phyloP scores from a whole-genome alignment of 331 rosid species.

The Malus hybrid region DNA sequence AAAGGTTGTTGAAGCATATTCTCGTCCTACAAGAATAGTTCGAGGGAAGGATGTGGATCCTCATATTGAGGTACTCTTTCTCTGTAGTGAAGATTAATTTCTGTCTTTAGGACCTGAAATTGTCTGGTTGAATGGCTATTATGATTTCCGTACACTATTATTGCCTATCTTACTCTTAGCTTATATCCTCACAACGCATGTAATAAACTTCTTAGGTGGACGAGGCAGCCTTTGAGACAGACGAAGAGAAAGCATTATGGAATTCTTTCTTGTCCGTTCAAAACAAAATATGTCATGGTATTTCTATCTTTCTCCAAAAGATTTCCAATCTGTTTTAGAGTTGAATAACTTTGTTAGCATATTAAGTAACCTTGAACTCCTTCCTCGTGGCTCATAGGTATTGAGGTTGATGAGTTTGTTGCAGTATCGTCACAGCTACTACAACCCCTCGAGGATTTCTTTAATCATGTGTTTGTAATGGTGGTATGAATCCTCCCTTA shows the following conservation, averaged over 20 bases:
- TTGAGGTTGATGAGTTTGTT: slow-evolving; percentile 57
- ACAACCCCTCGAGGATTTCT: slow-evolving; percentile 88
- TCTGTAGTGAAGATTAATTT: neutral
- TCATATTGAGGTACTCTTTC: slow-evolving; percentile 41
- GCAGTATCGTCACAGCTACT: slow-evolving; percentile 62
- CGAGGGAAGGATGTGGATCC: slow-evolving; percentile 69
- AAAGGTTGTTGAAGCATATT: slow-evolving; percentile 86
- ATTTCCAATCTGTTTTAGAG: neutral
- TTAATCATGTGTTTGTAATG: slow-evolving; percentile 78
- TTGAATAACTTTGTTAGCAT: neutral
- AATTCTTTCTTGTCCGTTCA: slow-evolving; percentile 49
- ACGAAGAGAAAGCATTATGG: slow-evolving; percentile 79
- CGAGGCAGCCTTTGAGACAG: slow-evolving; percentile 60
- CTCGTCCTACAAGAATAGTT: slow-evolving; percentile 93
- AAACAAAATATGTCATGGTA: slow-evolving; percentile 56
- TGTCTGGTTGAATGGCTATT: neutral
- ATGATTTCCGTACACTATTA: neutral
- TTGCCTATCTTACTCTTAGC: neutral
- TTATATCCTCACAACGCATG: slow-evolving; percentile 5
- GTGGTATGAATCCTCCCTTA: slow-evolving; percentile 59
- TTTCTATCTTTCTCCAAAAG: neutral
- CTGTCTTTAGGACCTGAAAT: neutral
- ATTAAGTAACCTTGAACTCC: neutral
- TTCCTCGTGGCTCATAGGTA: slow-evolving; percentile 30
- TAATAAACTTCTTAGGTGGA: slow-evolving; percentile 51